Conservation (phyloP, 208 protist species). For the Leishmania tarentolae region DNA sequence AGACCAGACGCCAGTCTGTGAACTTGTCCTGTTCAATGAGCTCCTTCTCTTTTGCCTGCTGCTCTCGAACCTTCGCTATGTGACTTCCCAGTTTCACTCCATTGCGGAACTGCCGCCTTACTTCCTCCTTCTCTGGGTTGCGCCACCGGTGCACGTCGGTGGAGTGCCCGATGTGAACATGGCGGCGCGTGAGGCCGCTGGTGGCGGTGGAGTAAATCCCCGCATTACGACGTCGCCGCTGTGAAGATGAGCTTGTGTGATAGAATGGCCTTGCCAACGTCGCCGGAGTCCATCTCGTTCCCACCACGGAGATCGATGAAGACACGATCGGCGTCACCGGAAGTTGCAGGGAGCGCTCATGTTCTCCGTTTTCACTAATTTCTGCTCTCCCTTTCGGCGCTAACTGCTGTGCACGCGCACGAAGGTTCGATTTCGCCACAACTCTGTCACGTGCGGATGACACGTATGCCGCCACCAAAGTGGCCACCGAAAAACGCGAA, state of each 20-base stretch:
- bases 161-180: slow-evolving; percentile 59
- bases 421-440: neutral
- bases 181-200: neutral
- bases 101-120: slow-evolving; percentile 52
- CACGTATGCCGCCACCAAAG: neutral
- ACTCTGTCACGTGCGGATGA: neutral
- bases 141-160: slow-evolving; percentile 72
- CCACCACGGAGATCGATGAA: neutral
- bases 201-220: neutral
- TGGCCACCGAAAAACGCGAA: neutral
- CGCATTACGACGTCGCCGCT: neutral
- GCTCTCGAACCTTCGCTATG: slow-evolving; percentile 36
- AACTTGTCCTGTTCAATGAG: slow-evolving; percentile 64
- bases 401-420: neutral
- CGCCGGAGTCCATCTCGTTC: neutral
- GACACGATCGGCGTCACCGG: neutral
- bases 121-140: slow-evolving; percentile 59
- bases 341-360: neutral
- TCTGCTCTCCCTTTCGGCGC: neutral
- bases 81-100: slow-evolving; percentile 73
- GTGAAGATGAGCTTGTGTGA: neutral
- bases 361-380: neutral
- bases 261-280: neutral
- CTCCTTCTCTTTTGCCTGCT: slow-evolving; percentile 45
- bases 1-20: slow-evolving; percentile 64